Percentiles rank a stretch among this genome's conserved stretches.
Conservation (phyloP, 345 rosid genomes). For the Gossypium stocksii region DNA sequence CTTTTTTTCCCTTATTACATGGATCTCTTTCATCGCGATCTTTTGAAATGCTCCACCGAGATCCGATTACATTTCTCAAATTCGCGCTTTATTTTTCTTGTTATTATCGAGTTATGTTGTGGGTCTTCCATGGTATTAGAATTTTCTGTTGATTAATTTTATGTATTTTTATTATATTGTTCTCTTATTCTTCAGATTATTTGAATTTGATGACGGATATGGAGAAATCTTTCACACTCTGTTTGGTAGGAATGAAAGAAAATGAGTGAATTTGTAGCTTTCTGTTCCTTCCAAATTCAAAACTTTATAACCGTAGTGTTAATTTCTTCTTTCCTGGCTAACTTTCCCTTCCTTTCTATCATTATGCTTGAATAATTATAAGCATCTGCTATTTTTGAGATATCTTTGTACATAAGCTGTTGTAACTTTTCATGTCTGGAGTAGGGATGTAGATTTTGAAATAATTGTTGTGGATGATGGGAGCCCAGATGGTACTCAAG, state of each 20-base stretch:
- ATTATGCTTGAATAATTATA: too few species aligned
- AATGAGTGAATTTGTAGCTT: too few species aligned
- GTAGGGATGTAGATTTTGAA: constrained; percentile 79
- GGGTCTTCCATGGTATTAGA: neutral
- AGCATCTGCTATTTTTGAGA: too few species aligned
- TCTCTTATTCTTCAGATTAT: neutral
- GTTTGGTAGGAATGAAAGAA: neutral
- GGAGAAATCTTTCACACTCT: neutral
- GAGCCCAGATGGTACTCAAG: constrained; percentile 97
- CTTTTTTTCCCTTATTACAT: neutral
- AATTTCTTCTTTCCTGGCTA: too few species aligned
- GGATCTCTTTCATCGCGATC: neutral
- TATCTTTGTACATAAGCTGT: neutral
- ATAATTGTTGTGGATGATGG: constrained; percentile 93
- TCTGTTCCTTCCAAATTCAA: too few species aligned
- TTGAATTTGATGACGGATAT: neutral
- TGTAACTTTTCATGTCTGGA: neutral
- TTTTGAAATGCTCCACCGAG: neutral
- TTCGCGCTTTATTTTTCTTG: neutral
- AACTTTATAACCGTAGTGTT: too few species aligned
- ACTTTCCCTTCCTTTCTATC: too few species aligned
- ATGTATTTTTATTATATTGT: neutral
- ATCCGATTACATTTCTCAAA: neutral
- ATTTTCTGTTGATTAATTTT: neutral
- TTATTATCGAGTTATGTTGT: constrained; percentile 4